Conservation (phyloP, 176 grass and related monocot species). For the Lolium multiflorum region DNA sequence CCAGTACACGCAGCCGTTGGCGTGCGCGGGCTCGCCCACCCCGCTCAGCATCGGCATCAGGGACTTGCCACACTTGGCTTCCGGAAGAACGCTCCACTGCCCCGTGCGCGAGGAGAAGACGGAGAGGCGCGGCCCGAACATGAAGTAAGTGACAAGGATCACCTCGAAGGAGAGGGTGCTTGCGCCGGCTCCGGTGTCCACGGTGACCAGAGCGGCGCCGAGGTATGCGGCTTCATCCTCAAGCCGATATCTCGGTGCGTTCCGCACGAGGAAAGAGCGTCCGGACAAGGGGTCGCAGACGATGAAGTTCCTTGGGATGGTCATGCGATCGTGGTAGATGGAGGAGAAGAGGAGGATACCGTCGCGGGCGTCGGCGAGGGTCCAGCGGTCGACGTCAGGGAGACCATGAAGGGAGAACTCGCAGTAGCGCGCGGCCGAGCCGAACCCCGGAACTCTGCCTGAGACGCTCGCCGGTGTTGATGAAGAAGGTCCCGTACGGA, state of each 20-base stretch:
- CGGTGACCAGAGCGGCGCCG: constrained; percentile 26
- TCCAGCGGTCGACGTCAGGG: constrained; percentile 6
- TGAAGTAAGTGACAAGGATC: constrained; percentile 19
- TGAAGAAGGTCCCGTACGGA: neutral
- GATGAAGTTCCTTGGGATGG: neutral
- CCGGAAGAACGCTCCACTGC: too few species aligned
- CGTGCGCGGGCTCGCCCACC: neutral
- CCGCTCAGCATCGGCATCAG: constrained; percentile 15
- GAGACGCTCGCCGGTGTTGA: too few species aligned
- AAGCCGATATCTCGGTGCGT: neutral
- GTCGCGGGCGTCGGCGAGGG: constrained; percentile 20
- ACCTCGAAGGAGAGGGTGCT: constrained; percentile 30
- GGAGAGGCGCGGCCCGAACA: constrained; percentile 9
- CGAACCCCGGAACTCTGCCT: neutral
- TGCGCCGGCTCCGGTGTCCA: neutral
- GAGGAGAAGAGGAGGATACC: constrained; percentile 17
- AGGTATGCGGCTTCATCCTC: neutral
- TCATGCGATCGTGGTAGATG: neutral
- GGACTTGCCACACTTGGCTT: neutral
- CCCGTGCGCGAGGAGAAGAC: constrained; percentile 27
- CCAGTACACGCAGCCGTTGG: constrained; percentile 33
- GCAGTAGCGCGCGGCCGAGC: neutral
- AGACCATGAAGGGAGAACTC: constrained; percentile 9
- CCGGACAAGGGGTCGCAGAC: constrained; percentile 25
- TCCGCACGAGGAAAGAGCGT: neutral